phyloP scores from a whole-genome alignment of 768 basidiomycete species.

The Austroboletus festivus region DNA sequence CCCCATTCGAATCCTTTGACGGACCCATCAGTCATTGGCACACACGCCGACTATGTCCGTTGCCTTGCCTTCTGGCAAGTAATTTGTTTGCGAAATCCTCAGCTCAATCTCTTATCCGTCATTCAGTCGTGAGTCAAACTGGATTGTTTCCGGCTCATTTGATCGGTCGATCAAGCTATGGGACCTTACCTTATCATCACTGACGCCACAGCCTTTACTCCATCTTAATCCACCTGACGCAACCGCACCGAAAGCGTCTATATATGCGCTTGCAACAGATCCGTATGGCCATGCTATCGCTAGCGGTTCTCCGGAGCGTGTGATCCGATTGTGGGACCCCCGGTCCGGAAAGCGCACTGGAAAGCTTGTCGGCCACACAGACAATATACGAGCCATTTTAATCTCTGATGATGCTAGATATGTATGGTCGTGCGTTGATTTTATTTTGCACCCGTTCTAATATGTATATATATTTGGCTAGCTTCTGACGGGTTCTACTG shows the following conservation, averaged over 20 bases:
- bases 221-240: conserved; percentile 69
- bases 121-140: conserved; percentile 69
- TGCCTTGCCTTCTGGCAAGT: conserved; percentile 78
- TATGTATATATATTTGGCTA: conserved; percentile 29
- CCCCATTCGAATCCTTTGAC: conserved; percentile 64
- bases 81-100: conserved; percentile 2
- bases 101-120: conserved; percentile 10
- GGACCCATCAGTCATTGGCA: conserved; percentile 67
- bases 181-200: conserved; percentile 61
- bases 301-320: conserved; percentile 88
- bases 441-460: conserved; percentile 7
- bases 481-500: conserved; percentile 84
- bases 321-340: conserved; percentile 92
- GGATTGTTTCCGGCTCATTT: conserved; percentile 92
- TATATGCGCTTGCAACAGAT: conserved; percentile 79
- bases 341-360: conserved; percentile 75
- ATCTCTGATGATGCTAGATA: conserved; percentile 90
- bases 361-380: conserved; percentile 94
- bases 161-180: conserved; percentile 93
- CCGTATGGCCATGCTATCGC: conserved; percentile 78
- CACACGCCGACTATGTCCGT: conserved; percentile 83
- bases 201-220: conserved; percentile 49
- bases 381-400: conserved; percentile 89
- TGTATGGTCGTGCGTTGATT: conserved; percentile 45
- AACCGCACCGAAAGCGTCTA: conserved; percentile 61